A percentile compares a stretch with the other conserved stretches of the same genome.
Conservation (phyloP, 2,329 filamentous ascomycete genomes). For the Microdochium bolleyi region DNA sequence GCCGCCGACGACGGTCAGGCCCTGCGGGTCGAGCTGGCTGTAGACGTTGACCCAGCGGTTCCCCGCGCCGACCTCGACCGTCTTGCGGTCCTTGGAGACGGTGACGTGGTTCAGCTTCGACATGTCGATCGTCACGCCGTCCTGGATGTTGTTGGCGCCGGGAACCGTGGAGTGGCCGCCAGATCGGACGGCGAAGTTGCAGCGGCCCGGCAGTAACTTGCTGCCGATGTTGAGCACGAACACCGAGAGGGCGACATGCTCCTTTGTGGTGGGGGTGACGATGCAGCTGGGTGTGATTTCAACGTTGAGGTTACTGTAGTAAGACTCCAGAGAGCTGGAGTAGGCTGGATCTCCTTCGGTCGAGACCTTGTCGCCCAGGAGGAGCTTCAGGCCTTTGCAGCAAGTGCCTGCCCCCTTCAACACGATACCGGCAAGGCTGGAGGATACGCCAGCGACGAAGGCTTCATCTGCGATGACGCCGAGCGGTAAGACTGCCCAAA, state of each 20-base stretch:
- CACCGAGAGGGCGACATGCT: not conserved
- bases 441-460: not conserved
- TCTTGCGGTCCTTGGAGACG: slow-evolving; percentile 18
- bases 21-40: slow-evolving; percentile 10
- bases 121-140: slow-evolving; percentile 27
- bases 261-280: not conserved
- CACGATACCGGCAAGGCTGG: not conserved
- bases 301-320: not conserved
- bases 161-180: not conserved
- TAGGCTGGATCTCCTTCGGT: not conserved
- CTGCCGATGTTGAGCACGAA: not conserved
- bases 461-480: not conserved
- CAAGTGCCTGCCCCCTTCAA: not conserved
- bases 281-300: not conserved
- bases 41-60: slow-evolving; percentile 19
- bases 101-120: slow-evolving; percentile 19
- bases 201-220: not conserved
- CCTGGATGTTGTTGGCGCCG: not conserved
- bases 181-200: not conserved
- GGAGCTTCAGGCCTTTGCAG: not conserved
- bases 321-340: not conserved
- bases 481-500: not conserved
- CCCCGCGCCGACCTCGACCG: slow-evolving; percentile 22
- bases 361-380: not conserved
- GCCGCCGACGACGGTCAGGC: slow-evolving; percentile 16